Conservation (phyloP, 2,329 filamentous ascomycete genomes). For the Phialophora expanda region DNA sequence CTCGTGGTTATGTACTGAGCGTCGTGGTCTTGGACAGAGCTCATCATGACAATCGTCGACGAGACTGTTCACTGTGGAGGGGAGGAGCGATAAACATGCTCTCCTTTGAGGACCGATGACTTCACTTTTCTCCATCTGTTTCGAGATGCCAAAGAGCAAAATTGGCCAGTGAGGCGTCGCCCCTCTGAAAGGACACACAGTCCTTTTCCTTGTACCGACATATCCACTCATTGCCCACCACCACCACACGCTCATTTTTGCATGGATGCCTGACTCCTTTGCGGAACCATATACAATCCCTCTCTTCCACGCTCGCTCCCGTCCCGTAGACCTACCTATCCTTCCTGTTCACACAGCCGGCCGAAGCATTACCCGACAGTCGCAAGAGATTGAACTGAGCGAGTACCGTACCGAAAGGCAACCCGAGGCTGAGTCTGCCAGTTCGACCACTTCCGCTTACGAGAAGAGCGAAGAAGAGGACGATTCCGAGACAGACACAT, state of each 20-base stretch:
- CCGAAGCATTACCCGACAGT: conserved; percentile 1
- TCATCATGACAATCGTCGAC: conserved; percentile 1
- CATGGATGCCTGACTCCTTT: conserved; percentile 41
- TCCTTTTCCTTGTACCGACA: conserved; percentile 27
- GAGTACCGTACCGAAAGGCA: conserved; percentile 16
- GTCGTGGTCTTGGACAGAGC: conserved; percentile 1
- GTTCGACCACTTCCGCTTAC: neutral
- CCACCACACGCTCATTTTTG: conserved; percentile 30
- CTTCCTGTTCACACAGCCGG: conserved; percentile 30
- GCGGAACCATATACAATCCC: conserved; percentile 38
- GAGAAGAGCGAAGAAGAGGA: conserved; percentile 25
- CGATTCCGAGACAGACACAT: conserved; percentile 30
- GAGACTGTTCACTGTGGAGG: conserved; percentile 17
- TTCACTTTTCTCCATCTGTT: conserved; percentile 21
- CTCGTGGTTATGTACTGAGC: neutral
- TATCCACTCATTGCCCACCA: conserved; percentile 25
- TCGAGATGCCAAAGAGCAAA: neutral
- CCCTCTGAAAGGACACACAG: conserved; percentile 36
- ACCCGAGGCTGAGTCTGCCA: conserved; percentile 15
- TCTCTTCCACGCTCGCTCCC: conserved; percentile 32
- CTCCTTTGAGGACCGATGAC: conserved; percentile 22
- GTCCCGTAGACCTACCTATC: conserved; percentile 21
- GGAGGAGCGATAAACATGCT: conserved; percentile 13
- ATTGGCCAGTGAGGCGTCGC: conserved; percentile 21
- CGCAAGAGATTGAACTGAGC: conserved; percentile 31